These are phyloP conservation scores for Tetradesmus lagerheimii DNA, from an alignment of 139 green algal species.

Conservation along the genomic window DNA sequence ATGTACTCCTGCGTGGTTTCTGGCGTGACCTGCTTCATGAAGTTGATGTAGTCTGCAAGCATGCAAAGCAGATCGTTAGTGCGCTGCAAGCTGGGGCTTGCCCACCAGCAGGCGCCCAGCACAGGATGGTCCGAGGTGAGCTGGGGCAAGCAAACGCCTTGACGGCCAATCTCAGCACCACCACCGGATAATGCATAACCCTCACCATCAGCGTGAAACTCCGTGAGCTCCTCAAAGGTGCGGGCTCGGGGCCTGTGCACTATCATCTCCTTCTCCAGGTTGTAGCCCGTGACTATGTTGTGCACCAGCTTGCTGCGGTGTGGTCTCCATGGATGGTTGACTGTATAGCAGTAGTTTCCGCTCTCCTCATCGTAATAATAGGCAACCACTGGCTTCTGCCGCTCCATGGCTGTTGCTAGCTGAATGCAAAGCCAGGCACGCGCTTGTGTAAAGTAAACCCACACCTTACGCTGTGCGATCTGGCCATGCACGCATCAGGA, in stretches of 20 bases:
- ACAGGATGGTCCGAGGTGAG: constrained; percentile 1
- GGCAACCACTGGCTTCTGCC: constrained; percentile 60
- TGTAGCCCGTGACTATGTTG: constrained; percentile 94
- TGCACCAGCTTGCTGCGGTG: constrained; percentile 97
- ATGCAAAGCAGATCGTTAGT: not conserved
- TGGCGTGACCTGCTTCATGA: constrained; percentile 94
- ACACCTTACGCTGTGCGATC: not conserved
- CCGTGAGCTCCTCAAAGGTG: constrained; percentile 80
- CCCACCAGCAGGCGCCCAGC: not conserved
- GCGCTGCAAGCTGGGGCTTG: not conserved
- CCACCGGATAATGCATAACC: not conserved
- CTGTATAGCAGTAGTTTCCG: constrained; percentile 84
- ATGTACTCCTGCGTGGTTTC: constrained; percentile 97
- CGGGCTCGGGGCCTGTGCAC: constrained; percentile 78
- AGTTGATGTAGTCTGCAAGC: constrained; percentile 95
- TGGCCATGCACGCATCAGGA: not conserved
- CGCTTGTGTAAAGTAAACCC: not conserved
- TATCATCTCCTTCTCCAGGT: constrained; percentile 85
- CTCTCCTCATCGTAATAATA: constrained; percentile 98
- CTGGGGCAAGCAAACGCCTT: not conserved
- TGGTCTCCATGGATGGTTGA: constrained; percentile 89
- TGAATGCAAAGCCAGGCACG: not conserved
- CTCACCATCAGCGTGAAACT: constrained; percentile 96
- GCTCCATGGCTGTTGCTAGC: constrained; percentile 30
- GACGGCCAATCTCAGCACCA: not conserved